These are phyloP conservation scores for Eleusine coracana DNA, from an alignment of 176 grass and related monocot species.

Conservation along the genomic window DNA sequence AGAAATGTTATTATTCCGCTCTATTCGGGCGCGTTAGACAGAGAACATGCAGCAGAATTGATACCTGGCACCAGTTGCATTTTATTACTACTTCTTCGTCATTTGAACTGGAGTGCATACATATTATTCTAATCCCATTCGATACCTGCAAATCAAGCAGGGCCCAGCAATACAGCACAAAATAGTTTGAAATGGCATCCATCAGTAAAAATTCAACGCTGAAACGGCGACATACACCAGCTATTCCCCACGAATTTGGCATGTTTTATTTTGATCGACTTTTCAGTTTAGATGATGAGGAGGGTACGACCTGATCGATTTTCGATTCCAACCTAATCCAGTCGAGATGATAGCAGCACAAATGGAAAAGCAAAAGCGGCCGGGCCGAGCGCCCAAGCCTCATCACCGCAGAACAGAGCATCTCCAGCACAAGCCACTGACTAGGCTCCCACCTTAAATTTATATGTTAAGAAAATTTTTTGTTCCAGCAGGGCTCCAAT, in stretches of 20 bases:
- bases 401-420: not conserved
- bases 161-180: not conserved
- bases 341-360: not conserved
- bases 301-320: not conserved
- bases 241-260: not conserved
- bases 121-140: not conserved
- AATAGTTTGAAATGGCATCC: not conserved
- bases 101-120: not conserved
- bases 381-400: not conserved
- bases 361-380: not conserved
- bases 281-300: not conserved
- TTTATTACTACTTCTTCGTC: not conserved
- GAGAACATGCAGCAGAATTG: not conserved
- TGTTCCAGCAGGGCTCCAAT: too few relatives aligned
- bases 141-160: not conserved
- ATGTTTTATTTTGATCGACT: not conserved
- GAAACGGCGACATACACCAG: not conserved
- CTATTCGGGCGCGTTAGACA: not conserved
- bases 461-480: too few relatives aligned
- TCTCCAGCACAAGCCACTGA: too few relatives aligned
- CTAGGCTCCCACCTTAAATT: too few relatives aligned
- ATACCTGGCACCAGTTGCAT: not conserved
- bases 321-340: constrained; percentile 7
- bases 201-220: not conserved
- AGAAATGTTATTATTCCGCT: not conserved